Evolutionary conservation across 2,329 filamentous ascomycete species (phyloP), one percentile per base, ranked within the genome.

Genomic region (Venturia pyrina): DNA sequence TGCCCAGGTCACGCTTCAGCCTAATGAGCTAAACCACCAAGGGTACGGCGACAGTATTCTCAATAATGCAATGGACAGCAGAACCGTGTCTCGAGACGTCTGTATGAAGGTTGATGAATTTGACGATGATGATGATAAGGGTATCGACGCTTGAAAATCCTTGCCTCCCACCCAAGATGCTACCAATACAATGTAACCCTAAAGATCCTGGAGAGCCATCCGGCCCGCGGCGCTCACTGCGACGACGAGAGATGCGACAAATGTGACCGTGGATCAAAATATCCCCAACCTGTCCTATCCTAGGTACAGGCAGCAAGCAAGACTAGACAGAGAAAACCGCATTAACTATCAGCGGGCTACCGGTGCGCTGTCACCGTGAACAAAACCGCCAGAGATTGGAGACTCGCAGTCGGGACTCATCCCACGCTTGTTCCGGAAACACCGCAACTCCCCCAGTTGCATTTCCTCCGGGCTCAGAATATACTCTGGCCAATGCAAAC

Each of bases 71-170:
- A 56, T 56, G 50, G 11, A 5, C 53, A 37, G 53, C 4, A 37
- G 15, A n/a, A 59, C 32, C 32, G 48, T 50, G 46, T 11, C 11
- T 53, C 1, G 8, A 3, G 1, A 21, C 4, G n/a, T 13, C 19
- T 59, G 28, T 28, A n/a, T 59, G 53, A 59, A 37, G 28, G 53
- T 5, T 15, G 10, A 19, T 59, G 28, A 10, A 34, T 57, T 28
- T 56, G 28, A 56, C 34, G 24, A 17, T 28, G 28, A 28, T 50
- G 28, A 59, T 59, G 28, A 37, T 37, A 37, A 59, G 53, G 53
- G 53, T 59, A 59, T 59, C 53, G 53, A 59, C 53, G 53, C 53
- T 53, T 59, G 53, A 59, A 59, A 37, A 59, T 59, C 53, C 53
- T 37, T 59, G 32, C 53, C 28, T 59, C 53, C 53, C 28, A 59